Evolutionary conservation across 1,284 basidiomycete genomes (phyloP).

Genomic region (Heliocybe sulcata): DNA sequence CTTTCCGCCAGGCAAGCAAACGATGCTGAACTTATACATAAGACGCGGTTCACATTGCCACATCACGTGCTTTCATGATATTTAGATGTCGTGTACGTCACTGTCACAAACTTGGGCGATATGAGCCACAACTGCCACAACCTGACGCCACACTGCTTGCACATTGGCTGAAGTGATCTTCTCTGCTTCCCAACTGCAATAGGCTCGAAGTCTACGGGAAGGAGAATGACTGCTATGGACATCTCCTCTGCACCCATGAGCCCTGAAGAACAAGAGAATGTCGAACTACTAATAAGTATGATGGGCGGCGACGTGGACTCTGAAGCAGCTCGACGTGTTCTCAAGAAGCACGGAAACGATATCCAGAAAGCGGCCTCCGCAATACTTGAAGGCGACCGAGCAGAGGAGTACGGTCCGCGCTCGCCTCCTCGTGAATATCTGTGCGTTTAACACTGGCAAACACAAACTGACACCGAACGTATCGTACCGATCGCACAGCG

Average conservation of each 20-base stretch:
- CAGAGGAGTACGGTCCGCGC: constrained; percentile 20
- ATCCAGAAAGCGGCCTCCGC: constrained; percentile 55
- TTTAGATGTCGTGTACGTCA: no score
- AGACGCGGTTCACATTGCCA: no score
- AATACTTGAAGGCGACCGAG: constrained; percentile 46
- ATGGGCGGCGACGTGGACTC: constrained; percentile 33
- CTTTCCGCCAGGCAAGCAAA: no score
- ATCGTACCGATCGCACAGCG: constrained; percentile 15
- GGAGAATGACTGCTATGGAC: background rate
- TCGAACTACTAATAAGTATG: constrained; percentile 29
- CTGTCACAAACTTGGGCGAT: no score
- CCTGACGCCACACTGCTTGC: no score
- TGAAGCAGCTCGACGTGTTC: constrained; percentile 40
- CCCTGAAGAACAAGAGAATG: constrained; percentile 16
- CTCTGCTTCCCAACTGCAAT: no score
- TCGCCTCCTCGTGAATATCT: constrained; percentile 26
- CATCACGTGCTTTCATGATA: no score
- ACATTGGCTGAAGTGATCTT: no score
- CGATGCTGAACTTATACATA: no score
- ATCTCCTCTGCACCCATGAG: background rate
- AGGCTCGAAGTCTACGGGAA: background rate
- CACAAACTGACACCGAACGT: constrained; percentile 1
- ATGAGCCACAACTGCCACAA: no score
- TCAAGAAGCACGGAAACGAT: constrained; percentile 52
- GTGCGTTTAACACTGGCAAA: background rate